Evolutionary conservation across 2,329 filamentous ascomycete species (phyloP).

Genomic region (Trichoderma sp.): DNA sequence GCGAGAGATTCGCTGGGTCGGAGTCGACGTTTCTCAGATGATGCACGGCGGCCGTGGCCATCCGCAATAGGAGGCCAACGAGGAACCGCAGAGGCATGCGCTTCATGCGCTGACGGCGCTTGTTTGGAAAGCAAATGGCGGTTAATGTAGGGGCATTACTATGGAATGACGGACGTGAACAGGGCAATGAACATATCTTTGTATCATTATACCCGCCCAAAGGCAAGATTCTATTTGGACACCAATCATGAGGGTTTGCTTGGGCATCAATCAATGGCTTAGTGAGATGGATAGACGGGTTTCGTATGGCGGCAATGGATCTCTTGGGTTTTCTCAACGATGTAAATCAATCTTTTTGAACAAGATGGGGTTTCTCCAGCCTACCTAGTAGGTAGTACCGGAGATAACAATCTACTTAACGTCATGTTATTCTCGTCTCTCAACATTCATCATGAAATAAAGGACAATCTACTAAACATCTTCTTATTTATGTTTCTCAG

Average conservation of each 20-base stretch:
- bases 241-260: background rate
- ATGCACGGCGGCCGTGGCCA: constrained; percentile 20
- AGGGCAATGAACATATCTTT: constrained; percentile 10
- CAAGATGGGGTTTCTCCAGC: background rate
- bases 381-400: background rate
- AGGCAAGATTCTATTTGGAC: background rate
- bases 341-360: background rate
- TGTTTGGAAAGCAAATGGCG: background rate
- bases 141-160: background rate
- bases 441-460: background rate
- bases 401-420: background rate
- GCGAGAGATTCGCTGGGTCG: constrained; percentile 23
- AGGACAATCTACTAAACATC: too few relatives aligned
- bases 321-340: background rate
- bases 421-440: too few relatives aligned
- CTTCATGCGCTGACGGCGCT: background rate
- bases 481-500: too few relatives aligned
- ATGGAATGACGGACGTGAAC: background rate
- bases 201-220: constrained; percentile 18
- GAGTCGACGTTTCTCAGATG: constrained; percentile 24
- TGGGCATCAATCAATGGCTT: background rate
- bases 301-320: background rate
- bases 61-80: constrained; percentile 1
- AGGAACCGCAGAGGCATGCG: background rate
- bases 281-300: constrained; percentile 2